Conservation (phyloP, 352 stramenopile genomes). For the Phytophthora litchii region DNA sequence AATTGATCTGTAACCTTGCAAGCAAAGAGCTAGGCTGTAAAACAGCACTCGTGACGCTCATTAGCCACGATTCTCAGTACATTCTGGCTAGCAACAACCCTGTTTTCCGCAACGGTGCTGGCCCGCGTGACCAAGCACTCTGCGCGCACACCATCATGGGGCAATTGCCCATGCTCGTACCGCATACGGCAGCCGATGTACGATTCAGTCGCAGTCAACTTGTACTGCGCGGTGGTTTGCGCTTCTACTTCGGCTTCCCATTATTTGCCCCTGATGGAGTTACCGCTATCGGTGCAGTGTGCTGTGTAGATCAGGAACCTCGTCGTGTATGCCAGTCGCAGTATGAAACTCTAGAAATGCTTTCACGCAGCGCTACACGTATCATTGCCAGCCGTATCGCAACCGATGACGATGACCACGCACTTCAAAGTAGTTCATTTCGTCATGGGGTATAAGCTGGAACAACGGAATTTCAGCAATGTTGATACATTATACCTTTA, state of each 20-base stretch:
- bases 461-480: slow-evolving; percentile 9
- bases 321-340: slow-evolving; percentile 46
- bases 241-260: slow-evolving; percentile 70
- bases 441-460: background rate
- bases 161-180: slow-evolving; percentile 50
- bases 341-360: slow-evolving; percentile 44
- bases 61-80: slow-evolving; percentile 45
- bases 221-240: slow-evolving; percentile 34
- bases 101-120: slow-evolving; percentile 30
- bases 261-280: slow-evolving; percentile 37
- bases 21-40: slow-evolving; percentile 46
- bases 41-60: slow-evolving; percentile 50
- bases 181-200: slow-evolving; percentile 55
- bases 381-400: slow-evolving; percentile 38
- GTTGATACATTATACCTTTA: slow-evolving; percentile 26
- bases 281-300: slow-evolving; percentile 53
- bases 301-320: slow-evolving; percentile 48
- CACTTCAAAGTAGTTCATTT: no score
- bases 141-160: slow-evolving; percentile 65
- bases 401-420: slow-evolving; percentile 10
- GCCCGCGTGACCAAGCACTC: slow-evolving; percentile 52
- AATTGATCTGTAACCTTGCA: slow-evolving; percentile 54
- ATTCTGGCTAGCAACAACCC: slow-evolving; percentile 45
- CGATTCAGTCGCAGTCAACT: slow-evolving; percentile 49
- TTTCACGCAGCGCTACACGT: slow-evolving; percentile 45